Evolutionary conservation across 1,139 yeast species (phyloP), one percentile per base, ranked within the genome.

Genomic region (Yamadazyma blattariae): DNA sequence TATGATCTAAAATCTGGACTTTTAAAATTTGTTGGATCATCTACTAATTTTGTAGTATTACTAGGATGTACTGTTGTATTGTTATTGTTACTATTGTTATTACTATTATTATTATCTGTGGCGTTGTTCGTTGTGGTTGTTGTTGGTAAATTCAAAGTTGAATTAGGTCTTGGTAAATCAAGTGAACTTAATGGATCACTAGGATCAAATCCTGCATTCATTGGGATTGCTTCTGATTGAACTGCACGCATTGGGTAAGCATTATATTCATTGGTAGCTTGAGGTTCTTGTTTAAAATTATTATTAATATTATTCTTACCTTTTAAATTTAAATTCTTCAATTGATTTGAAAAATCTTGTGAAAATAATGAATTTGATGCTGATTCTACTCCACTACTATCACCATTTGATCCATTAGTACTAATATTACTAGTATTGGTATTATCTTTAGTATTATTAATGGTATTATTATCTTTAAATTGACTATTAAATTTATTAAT

Each of bases 401-500:
- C 21, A 12, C 25, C 18, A 24, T 17, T 28, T 15, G 23, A 14
- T 18, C 16, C 19, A 28, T 12, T 17, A 28, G 5, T 14, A 13
- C 11, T 14, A 10, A 14, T 11, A 21, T 21, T 21, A 21, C 12
- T 10, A 11, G 5, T 9, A 21, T 21, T 21, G 12, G 9, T 12
- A 21, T 4, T 5, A 17, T n/a, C 5, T 11, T 25, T 15, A n/a
- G n/a, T n/a, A 9, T 11, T 11, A n/a, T n/a, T 20, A 11, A 12
- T 16, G 11, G 9, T 21, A 22, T 32, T 32, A 10, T 32, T 33
- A 18, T 27, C 26, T 8, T 27, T 35, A 17, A 21, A 17, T 10
- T 20, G 29, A 26, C 31, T 35, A 29, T 37, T 41, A 36, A 54
- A 63, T 14, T 46, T 56, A 41, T 67, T 68, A 34, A 66, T 66